Conservation (phyloP, 2,329 filamentous ascomycete species). For the Diplodia seriata region DNA sequence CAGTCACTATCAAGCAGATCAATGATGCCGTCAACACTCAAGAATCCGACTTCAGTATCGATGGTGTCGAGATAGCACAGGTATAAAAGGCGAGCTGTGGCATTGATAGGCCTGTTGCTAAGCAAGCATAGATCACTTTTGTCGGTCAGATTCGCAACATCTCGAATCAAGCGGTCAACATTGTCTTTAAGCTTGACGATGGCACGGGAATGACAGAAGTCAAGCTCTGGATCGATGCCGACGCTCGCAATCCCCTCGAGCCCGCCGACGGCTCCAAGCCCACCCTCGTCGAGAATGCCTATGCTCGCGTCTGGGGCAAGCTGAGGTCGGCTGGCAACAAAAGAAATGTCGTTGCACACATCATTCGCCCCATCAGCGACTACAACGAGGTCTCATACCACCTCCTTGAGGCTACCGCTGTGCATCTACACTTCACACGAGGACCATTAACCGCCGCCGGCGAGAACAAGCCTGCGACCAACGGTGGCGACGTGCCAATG, state of each 20-base stretch:
- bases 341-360: slow-evolving; percentile 78
- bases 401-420: slow-evolving; percentile 84
- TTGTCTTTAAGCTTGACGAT: slow-evolving; percentile 92
- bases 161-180: slow-evolving; percentile 85
- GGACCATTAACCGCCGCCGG: slow-evolving; percentile 63
- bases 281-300: slow-evolving; percentile 73
- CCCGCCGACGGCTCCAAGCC: slow-evolving; percentile 55
- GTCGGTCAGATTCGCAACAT: slow-evolving; percentile 91
- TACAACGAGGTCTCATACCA: slow-evolving; percentile 95
- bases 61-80: slow-evolving; percentile 73
- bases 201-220: slow-evolving; percentile 92
- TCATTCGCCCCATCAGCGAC: slow-evolving; percentile 79
- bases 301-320: slow-evolving; percentile 85
- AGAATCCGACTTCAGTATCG: slow-evolving; percentile 81
- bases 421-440: slow-evolving; percentile 82
- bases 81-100: slow-evolving; percentile 43
- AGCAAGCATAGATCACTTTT: slow-evolving; percentile 72
- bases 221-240: slow-evolving; percentile 81
- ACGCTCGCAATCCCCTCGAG: slow-evolving; percentile 58
- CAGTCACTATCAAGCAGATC: slow-evolving; percentile 95
- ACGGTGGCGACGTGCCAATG: slow-evolving; percentile 29
- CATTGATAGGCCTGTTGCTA: slow-evolving; percentile 22
- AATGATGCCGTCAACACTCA: slow-evolving; percentile 78
- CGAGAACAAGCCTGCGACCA: slow-evolving; percentile 45
- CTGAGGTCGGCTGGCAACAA: slow-evolving; percentile 86